Conservation (phyloP, 495 filamentous ascomycete species). For the Neurospora hispaniola region DNA sequence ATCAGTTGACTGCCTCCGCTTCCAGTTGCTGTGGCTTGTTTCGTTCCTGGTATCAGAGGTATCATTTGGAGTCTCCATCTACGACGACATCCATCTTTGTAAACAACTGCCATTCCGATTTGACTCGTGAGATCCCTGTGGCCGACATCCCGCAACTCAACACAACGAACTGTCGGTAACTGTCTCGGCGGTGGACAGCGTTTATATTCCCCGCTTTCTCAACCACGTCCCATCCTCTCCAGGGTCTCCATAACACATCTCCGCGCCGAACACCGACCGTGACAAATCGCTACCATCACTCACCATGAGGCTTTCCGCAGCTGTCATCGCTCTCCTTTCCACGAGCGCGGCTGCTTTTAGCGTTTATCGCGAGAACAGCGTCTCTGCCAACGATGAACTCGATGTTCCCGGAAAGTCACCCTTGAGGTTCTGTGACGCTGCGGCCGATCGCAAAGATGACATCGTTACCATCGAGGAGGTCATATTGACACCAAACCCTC, state of each 20-base stretch:
- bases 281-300: constrained; percentile 1
- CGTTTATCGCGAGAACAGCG: constrained; percentile 28
- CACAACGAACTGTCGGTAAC: neutral
- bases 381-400: constrained; percentile 25
- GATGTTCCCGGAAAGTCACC: constrained; percentile 67
- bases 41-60: neutral
- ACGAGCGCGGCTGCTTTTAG: constrained; percentile 29
- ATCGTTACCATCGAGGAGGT: constrained; percentile 68
- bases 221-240: neutral
- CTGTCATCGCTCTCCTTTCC: constrained; percentile 28
- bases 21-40: neutral
- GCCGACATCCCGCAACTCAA: neutral
- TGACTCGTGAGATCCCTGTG: neutral
- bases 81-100: neutral
- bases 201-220: neutral
- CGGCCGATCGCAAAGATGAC: constrained; percentile 42
- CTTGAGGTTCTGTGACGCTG: constrained; percentile 56
- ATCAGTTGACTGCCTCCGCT: neutral
- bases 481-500: constrained; percentile 77
- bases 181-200: neutral
- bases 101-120: neutral
- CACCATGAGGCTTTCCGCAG: constrained; percentile 34
- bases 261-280: neutral
- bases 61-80: neutral
- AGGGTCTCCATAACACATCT: neutral